These are phyloP conservation scores for Cynanchum wilfordii DNA, from an alignment of 257 asterid genomes.

Conservation along the genomic window DNA sequence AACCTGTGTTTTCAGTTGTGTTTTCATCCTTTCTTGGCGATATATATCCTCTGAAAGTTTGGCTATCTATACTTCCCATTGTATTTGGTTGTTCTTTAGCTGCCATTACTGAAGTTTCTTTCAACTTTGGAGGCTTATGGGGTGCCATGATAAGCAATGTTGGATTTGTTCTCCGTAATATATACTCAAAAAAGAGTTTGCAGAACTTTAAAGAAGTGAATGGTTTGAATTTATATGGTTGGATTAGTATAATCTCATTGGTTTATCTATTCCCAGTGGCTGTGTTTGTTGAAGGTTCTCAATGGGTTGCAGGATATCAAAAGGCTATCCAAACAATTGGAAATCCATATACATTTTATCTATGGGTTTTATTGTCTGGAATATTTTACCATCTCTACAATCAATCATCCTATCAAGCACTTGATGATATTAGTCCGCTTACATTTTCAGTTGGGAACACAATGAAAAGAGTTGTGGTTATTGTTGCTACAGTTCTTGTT, in stretches of 20 bases:
- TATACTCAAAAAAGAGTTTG: conserved; percentile 83
- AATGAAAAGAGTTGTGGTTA: conserved; percentile 96
- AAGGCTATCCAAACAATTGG: conserved; percentile 63
- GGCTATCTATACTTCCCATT: conserved; percentile 89
- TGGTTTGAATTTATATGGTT: conserved; percentile 90
- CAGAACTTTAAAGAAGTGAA: conserved; percentile 80
- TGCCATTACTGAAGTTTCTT: conserved; percentile 91
- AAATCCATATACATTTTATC: conserved; percentile 51
- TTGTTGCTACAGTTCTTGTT: conserved; percentile 75
- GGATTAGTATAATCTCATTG: conserved; percentile 72
- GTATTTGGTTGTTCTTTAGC: conserved; percentile 97
- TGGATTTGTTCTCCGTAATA: conserved; percentile 82
- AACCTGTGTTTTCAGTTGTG: conserved; percentile 85
- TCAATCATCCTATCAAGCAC: conserved; percentile 90
- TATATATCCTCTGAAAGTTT: conserved; percentile 66
- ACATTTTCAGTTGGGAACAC: conserved; percentile 91
- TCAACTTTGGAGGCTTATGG: conserved; percentile 70
- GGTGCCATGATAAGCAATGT: conserved; percentile 93
- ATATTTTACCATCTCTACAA: conserved; percentile 82
- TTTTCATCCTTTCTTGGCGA: conserved; percentile 82
- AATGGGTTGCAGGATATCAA: conserved; percentile 84
- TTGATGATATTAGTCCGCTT: conserved; percentile 91
- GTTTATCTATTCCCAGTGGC: conserved; percentile 84
- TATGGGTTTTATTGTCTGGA: conserved; percentile 86
- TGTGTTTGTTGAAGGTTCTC: conserved; percentile 83